phyloP scores from a whole-genome alignment of 176 grass and related monocot species.

The Elymus sibiricus region DNA sequence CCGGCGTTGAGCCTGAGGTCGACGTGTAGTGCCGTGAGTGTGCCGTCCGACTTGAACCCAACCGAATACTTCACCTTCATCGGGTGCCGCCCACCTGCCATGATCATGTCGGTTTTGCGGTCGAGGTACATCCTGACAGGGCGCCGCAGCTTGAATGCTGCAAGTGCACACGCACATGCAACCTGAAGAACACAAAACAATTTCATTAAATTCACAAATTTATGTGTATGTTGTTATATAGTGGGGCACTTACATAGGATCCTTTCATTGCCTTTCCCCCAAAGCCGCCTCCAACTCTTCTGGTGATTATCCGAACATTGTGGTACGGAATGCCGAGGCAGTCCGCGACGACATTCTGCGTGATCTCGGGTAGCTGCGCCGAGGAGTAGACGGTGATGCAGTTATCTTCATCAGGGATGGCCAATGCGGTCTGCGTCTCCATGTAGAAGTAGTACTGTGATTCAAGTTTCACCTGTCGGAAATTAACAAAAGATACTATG shows the following conservation, averaged over 20 bases:
- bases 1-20: conserved; percentile 61
- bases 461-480: conserved; percentile 61
- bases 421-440: conserved; percentile 64
- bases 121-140: conserved; percentile 78
- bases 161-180: conserved; percentile 58
- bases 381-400: conserved; percentile 68
- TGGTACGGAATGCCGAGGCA: conserved; percentile 66
- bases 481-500: neutral
- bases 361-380: conserved; percentile 41
- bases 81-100: conserved; percentile 71
- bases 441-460: conserved; percentile 90
- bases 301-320: conserved; percentile 82
- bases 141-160: conserved; percentile 55
- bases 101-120: conserved; percentile 78
- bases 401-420: conserved; percentile 85
- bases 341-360: conserved; percentile 50
- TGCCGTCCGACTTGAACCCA: conserved; percentile 85
- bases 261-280: conserved; percentile 69
- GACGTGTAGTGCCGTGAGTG: conserved; percentile 57
- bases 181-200: conserved; percentile 33
- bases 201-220: neutral
- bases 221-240: neutral
- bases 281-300: conserved; percentile 81
- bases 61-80: conserved; percentile 68
- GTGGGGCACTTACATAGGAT: conserved; percentile 14